Conservation (phyloP, 139 green algal species). For the Micromonas commoda region DNA sequence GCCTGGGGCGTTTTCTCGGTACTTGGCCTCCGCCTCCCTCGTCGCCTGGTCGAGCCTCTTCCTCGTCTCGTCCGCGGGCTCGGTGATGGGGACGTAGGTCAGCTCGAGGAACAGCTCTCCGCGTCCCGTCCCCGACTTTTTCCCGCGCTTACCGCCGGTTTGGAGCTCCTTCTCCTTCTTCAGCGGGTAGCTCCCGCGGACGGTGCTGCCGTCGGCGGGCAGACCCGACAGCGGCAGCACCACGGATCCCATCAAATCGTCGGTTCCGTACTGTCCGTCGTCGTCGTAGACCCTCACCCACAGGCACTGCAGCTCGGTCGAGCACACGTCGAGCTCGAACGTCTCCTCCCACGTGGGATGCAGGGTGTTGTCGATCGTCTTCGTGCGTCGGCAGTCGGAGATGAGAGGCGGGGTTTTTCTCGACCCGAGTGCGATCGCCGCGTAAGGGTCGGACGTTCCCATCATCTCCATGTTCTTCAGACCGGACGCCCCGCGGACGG, state of each 20-base stretch:
- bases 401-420: neutral
- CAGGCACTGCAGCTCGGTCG: neutral
- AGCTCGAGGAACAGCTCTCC: no score
- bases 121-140: no score
- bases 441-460: slow-evolving; percentile 1
- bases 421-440: neutral
- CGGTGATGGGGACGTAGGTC: no score
- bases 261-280: neutral
- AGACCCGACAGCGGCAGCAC: neutral
- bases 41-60: no score
- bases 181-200: neutral
- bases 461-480: neutral
- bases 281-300: neutral
- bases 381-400: neutral
- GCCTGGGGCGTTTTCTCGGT: no score
- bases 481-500: neutral
- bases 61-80: no score
- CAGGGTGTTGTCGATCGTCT: neutral
- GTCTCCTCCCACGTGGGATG: neutral
- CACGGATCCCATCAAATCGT: neutral
- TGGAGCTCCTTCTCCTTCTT: neutral
- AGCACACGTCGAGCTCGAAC: slow-evolving; percentile 7
- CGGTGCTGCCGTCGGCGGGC: no score
- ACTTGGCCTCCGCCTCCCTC: no score
- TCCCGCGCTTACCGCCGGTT: no score